Conservation (phyloP, 768 basidiomycete genomes). For the Termitomyces sp. region DNA sequence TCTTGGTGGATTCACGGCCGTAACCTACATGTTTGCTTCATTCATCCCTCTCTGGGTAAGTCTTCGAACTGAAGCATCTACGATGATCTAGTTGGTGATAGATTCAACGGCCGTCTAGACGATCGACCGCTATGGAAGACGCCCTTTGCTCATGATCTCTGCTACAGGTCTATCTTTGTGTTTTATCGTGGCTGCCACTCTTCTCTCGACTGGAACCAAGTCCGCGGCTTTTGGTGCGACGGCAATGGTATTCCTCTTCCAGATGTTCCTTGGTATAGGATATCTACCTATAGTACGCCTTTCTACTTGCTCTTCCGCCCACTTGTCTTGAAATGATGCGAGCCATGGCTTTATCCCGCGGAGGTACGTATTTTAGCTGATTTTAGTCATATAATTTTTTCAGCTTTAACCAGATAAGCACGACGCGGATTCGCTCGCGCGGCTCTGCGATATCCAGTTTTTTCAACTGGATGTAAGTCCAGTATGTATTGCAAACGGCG, state of each 20-base stretch:
- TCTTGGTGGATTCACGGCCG: slow-evolving; percentile 31
- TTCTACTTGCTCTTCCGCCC: not conserved
- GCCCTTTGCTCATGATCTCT: slow-evolving; percentile 29
- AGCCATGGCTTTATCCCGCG: slow-evolving; percentile 31
- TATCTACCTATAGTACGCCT: slow-evolving; percentile 30
- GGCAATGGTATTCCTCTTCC: slow-evolving; percentile 35
- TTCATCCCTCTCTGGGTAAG: slow-evolving; percentile 33
- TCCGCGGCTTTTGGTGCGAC: slow-evolving; percentile 29
- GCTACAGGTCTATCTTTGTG: slow-evolving; percentile 31
- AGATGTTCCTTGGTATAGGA: slow-evolving; percentile 34
- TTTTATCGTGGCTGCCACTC: slow-evolving; percentile 27
- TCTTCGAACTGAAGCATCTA: not conserved
- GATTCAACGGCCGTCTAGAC: slow-evolving; percentile 18
- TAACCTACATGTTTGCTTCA: slow-evolving; percentile 34
- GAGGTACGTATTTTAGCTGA: slow-evolving; percentile 13
- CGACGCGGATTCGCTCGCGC: slow-evolving; percentile 30
- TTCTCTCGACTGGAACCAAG: slow-evolving; percentile 28
- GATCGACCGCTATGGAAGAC: slow-evolving; percentile 33
- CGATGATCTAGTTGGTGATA: not conserved
- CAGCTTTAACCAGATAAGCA: slow-evolving; percentile 22
- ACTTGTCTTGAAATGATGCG: not conserved
- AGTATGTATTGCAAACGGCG: not conserved
- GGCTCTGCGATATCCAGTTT: slow-evolving; percentile 28
- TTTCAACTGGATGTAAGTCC: slow-evolving; percentile 25
- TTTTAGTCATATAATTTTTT: too few relatives aligned